Evolutionary conservation across 1,284 basidiomycete species (phyloP).

Genomic region (Erythrobasidium hasegawianum): DNA sequence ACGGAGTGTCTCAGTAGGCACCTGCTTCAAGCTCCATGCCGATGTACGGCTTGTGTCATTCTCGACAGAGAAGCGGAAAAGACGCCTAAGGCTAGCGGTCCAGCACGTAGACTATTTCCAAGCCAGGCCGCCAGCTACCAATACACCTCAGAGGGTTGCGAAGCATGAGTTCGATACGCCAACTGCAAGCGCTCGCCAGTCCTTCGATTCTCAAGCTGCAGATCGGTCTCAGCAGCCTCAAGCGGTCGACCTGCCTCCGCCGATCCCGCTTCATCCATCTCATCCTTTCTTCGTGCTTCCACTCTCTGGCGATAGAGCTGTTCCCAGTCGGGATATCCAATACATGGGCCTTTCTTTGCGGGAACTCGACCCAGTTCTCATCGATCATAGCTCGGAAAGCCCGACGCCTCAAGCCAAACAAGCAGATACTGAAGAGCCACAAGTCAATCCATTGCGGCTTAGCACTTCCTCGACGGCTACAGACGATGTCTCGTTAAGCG

Average conservation of each 20-base stretch:
- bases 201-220: constrained; percentile 1
- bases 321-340: background rate
- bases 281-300: constrained; percentile 16
- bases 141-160: background rate
- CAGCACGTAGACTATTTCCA: constrained; percentile 9
- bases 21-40: background rate
- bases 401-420: background rate
- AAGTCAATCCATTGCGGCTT: background rate
- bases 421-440: background rate
- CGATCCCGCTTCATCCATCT: constrained; percentile 1
- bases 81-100: constrained; percentile 1
- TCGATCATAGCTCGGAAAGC: background rate
- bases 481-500: constrained; percentile 16
- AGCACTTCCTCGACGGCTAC: constrained; percentile 19
- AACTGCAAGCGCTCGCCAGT: background rate
- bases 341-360: background rate
- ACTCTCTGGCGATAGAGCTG: background rate
- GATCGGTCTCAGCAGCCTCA: background rate
- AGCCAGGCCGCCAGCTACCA: background rate
- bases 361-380: background rate
- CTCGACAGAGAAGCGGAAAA: constrained; percentile 1
- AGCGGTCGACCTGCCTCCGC: constrained; percentile 5
- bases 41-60: background rate
- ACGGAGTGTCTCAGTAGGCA: background rate
- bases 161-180: background rate